Evolutionary conservation across 2,329 filamentous ascomycete genomes (phyloP).

Genomic region (Pyrenochaeta sp.): DNA sequence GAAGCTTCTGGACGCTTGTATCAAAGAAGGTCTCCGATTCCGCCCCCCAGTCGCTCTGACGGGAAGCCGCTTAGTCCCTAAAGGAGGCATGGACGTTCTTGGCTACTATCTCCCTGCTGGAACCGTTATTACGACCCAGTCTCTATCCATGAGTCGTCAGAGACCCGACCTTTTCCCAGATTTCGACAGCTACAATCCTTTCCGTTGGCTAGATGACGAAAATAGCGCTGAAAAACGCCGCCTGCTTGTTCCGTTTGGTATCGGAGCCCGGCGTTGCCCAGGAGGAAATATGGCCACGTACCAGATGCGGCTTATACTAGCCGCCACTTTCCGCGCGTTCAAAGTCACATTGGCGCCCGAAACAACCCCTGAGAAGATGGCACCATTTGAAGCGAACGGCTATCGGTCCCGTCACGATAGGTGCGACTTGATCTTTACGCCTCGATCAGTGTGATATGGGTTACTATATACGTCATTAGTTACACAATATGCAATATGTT

Average conservation of each 20-base stretch:
- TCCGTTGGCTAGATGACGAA: constrained; percentile 25
- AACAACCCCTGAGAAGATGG: constrained; percentile 28
- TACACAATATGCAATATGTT: too few species aligned
- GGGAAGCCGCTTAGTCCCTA: constrained; percentile 25
- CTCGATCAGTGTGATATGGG: constrained; percentile 1
- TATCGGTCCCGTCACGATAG: constrained; percentile 26
- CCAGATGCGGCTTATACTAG: constrained; percentile 28
- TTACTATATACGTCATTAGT: too few species aligned
- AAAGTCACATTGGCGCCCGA: constrained; percentile 22
- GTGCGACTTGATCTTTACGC: constrained; percentile 25
- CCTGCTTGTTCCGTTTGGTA: constrained; percentile 25
- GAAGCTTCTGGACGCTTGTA: constrained; percentile 25
- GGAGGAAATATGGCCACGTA: constrained; percentile 32
- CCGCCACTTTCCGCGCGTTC: constrained; percentile 24
- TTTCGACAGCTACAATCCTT: constrained; percentile 25
- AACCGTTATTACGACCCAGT: constrained; percentile 26
- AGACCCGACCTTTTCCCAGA: constrained; percentile 29
- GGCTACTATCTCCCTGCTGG: constrained; percentile 24
- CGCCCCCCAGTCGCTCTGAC: constrained; percentile 29
- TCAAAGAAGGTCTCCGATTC: constrained; percentile 31
- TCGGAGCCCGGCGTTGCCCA: constrained; percentile 27
- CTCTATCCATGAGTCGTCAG: constrained; percentile 28
- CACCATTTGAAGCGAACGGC: constrained; percentile 30
- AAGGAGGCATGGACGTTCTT: constrained; percentile 21
- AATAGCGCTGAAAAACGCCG: constrained; percentile 19